These are phyloP conservation scores for Sphaceloma murrayae DNA, from an alignment of 2,329 filamentous ascomycete species.

Conservation along the genomic window DNA sequence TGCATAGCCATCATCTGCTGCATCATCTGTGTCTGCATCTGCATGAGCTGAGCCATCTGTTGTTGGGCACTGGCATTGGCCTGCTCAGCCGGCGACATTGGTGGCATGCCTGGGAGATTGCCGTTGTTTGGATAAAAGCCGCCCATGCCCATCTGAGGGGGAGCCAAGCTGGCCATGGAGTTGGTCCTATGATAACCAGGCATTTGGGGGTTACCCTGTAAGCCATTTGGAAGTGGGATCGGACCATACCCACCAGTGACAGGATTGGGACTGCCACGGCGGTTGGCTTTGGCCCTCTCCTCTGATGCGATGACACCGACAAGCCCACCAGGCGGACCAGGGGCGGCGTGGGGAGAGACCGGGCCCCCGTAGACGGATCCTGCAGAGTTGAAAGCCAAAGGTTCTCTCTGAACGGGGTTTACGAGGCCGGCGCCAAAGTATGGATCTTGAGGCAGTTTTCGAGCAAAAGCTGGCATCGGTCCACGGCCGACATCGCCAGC, in stretches of 20 bases:
- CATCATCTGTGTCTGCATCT: constrained; percentile 33
- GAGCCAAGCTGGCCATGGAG: constrained; percentile 27
- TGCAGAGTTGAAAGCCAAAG: constrained; percentile 51
- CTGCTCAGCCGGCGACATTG: constrained; percentile 20
- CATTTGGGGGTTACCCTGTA: constrained; percentile 24
- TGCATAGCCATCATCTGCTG: constrained; percentile 33
- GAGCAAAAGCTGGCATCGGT: constrained; percentile 68
- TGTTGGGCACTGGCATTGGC: constrained; percentile 22
- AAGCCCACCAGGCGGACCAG: constrained; percentile 60
- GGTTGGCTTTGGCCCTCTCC: constrained; percentile 66
- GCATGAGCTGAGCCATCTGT: constrained; percentile 32
- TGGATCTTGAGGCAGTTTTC: constrained; percentile 72
- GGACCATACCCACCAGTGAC: constrained; percentile 21
- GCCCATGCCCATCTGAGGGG: constrained; percentile 22
- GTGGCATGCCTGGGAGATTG: constrained; percentile 20
- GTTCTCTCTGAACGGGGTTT: constrained; percentile 62
- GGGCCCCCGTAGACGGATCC: constrained; percentile 32
- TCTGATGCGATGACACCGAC: constrained; percentile 83
- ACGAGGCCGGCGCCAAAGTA: constrained; percentile 73
- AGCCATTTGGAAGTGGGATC: constrained; percentile 26
- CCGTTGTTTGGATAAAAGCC: constrained; percentile 14
- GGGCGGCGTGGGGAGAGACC: constrained; percentile 21
- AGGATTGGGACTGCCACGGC: constrained; percentile 66
- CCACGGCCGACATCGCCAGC: constrained; percentile 32
- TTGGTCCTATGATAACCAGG: constrained; percentile 23